phyloP scores from a whole-genome alignment of 2,329 filamentous ascomycete species.

The Dryadomyces sulphureus region DNA sequence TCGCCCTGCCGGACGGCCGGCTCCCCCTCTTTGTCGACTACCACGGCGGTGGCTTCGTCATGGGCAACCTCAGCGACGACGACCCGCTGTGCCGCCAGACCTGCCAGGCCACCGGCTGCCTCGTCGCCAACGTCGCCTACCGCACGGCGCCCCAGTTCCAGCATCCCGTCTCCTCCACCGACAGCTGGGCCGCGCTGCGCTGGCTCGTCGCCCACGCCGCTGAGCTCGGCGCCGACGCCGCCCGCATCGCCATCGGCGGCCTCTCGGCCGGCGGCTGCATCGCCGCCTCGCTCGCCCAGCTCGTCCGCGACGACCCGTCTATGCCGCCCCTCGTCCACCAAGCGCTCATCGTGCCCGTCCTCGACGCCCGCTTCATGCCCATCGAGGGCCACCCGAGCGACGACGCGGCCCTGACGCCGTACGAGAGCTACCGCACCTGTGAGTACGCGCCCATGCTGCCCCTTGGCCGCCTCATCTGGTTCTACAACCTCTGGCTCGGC shows the following conservation, averaged over 20 bases:
- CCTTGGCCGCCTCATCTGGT: slow-evolving; percentile 7
- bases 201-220: slow-evolving; percentile 20
- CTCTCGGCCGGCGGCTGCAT: slow-evolving; percentile 17
- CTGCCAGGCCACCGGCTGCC: not conserved
- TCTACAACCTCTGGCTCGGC: slow-evolving; percentile 8
- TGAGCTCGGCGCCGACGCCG: slow-evolving; percentile 12
- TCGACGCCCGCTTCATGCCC: slow-evolving; percentile 17
- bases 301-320: slow-evolving; percentile 19
- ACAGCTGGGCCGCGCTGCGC: slow-evolving; percentile 17
- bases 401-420: not conserved
- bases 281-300: slow-evolving; percentile 20
- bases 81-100: slow-evolving; percentile 2
- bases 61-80: slow-evolving; percentile 7
- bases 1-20: not conserved
- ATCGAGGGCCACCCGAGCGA: not conserved
- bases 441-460: slow-evolving; percentile 8
- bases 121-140: slow-evolving; percentile 24
- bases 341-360: slow-evolving; percentile 21
- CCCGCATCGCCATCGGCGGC: slow-evolving; percentile 15
- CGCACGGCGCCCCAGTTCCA: slow-evolving; percentile 32
- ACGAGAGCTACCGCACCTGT: slow-evolving; percentile 4
- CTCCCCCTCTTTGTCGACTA: slow-evolving; percentile 8
- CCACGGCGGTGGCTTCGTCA: slow-evolving; percentile 9
- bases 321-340: slow-evolving; percentile 17
- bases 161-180: slow-evolving; percentile 28